Base-by-base conservation (phyloP, 225 moss, liverwort and hornwort species). In the Polytrichum formosum region DNA sequence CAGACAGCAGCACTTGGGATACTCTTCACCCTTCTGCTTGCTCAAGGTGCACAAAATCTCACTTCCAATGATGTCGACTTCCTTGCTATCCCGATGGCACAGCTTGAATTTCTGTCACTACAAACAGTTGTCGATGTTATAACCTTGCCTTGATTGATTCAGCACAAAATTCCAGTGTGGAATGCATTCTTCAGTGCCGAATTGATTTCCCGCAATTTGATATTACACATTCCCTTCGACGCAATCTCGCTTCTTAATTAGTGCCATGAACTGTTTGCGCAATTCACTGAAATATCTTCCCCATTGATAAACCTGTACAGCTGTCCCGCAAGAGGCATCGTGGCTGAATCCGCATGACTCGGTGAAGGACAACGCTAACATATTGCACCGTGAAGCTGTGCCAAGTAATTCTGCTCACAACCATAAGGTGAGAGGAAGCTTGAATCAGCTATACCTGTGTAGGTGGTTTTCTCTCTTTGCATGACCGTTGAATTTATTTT, bases 361-460 rank as follows among this genome's bases (percentile, higher is more conserved):
- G 27, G 61, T 25, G 18, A 25, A 26, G 9, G 56, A n/a, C 20
- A 25, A 60, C 37, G 23, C 23, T 23, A 72, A 56, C 4, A 77
- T 6, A 28, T 77, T 73, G 81, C 2, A 70, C 54, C 62, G 28
- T 0, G 56, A 73, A 62, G 67, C 77, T 26, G 9, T 46, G 46
- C 46, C 67, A 5, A 7, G 28, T 60, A 63, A 55, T n/a, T 33
- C 46, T 0, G 37, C 37, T 2, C 5, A 62, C 7, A 10, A 76
- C 8, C 66, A 5, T 0, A 70, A 81, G 70, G 81, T 73, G 55
- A 55, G 18, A 56, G 33, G 19, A 27, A 30, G 5, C 21, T 5
- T 65, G 0, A 28, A 6, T 66, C 46, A 46, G 46, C 46, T 46
- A 13, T 0, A 37, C 37, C 10, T 37, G 13, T 37, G 13, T 37